Percentiles rank a stretch among this genome's conserved stretches.
These are phyloP conservation scores for Kodamaea neixiangensis DNA, from an alignment of 805 yeast genomes.

Conservation along the genomic window DNA sequence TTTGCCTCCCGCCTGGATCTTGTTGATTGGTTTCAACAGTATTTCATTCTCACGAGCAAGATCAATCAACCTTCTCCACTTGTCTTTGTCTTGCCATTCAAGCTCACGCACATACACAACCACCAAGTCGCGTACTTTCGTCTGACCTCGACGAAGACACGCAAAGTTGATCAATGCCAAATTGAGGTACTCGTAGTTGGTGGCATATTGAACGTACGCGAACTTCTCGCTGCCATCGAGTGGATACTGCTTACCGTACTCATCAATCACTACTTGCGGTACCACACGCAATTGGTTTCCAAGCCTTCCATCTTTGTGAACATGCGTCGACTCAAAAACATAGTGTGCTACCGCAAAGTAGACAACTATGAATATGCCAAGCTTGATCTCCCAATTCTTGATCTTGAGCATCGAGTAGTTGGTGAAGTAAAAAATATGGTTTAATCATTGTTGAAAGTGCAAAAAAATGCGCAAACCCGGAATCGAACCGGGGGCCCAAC, in stretches of 20 bases:
- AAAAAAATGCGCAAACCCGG: constrained; percentile 3
- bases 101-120: constrained; percentile 37
- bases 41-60: constrained; percentile 24
- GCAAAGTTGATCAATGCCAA: constrained; percentile 49
- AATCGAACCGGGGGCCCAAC: constrained; percentile 8
- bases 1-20: constrained; percentile 16
- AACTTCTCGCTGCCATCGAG: constrained; percentile 21
- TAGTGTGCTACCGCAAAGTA: constrained; percentile 24
- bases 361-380: constrained; percentile 20
- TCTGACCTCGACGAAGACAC: constrained; percentile 33
- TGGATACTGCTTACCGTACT: constrained; percentile 1
- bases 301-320: constrained; percentile 16
- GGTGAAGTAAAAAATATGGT: not conserved
- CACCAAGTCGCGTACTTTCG: constrained; percentile 48
- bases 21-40: constrained; percentile 25
- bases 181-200: constrained; percentile 51
- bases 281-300: constrained; percentile 20
- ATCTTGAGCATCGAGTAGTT: not conserved
- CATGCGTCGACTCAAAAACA: constrained; percentile 16
- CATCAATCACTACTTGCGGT: constrained; percentile 23
- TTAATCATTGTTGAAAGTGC: not conserved
- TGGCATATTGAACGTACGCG: constrained; percentile 66
- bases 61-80: constrained; percentile 15
- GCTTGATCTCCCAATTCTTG: constrained; percentile 27
- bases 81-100: constrained; percentile 11